Evolutionary conservation across 306 rosid species (phyloP), one percentile per base, ranked within the genome.

Genomic region (Quercus glauca): DNA sequence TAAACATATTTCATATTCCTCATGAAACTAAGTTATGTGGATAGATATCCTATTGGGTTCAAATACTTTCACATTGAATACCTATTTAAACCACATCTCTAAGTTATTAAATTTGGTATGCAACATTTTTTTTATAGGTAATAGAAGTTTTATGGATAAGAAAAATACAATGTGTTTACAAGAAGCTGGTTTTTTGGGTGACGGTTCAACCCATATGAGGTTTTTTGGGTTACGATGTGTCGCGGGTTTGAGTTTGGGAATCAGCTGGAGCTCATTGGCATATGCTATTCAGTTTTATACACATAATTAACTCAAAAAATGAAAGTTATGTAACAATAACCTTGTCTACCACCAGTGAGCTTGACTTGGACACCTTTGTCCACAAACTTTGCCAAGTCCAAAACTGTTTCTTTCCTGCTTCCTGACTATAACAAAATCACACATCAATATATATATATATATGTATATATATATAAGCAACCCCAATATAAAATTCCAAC

Each of bases 301-400:
- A n/a, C 57, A 71, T 2, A 33, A 5, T 20, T 43, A 57, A n/a
- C 4, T 26, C 10, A 41, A 41, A 26, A 61, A 18, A 9, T 20
- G 37, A 37, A 45, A 56, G 31, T 71, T 76, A 3, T 13, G 68
- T 29, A 28, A 31, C 18, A 63, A 23, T 37, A 80, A 89, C 97
- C 97, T 89, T 92, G 97, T 83, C 97, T 87, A 18, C 97, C 96
- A 63, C 97, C 97, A 41, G 96, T 92, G 78, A 92, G 97, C 91
- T 92, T 92, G 58, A 92, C 97, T 83, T 89, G 92, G 59, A 92
- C 97, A n/a, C 97, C 97, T 76, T 92, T 92, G 90, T 92, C 96
- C 74, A 92, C 96, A 59, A 92, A 92, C 87, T 92, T 90, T 6
- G 97, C 97, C 84, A 92, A 78, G 82, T 92, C 96, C 81, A 92